phyloP scores from a whole-genome alignment of 2,329 filamentous ascomycete species.

The Aureobasidium lini region DNA sequence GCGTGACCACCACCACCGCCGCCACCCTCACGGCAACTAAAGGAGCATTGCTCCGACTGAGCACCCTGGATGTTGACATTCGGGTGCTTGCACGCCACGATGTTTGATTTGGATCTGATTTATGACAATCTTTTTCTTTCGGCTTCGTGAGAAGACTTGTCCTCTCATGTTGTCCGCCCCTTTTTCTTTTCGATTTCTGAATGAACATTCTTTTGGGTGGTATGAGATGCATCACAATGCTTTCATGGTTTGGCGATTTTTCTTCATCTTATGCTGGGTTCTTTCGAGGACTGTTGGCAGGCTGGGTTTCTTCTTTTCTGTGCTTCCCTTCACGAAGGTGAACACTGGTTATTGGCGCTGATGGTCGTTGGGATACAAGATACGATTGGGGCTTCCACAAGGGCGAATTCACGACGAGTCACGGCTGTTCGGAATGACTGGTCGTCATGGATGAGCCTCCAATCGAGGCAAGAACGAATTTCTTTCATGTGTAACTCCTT shows the following conservation, averaged over 20 bases:
- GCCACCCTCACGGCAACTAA: slow-evolving; percentile 21
- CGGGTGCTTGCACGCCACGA: slow-evolving; percentile 6
- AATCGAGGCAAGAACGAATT: slow-evolving; percentile 6
- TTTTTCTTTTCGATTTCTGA: slow-evolving; percentile 5
- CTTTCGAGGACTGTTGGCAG: not conserved
- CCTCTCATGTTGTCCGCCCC: not conserved
- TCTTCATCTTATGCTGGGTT: slow-evolving; percentile 2
- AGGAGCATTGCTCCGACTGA: not conserved
- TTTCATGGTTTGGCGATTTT: not conserved
- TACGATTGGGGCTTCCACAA: not conserved
- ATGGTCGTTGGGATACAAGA: slow-evolving; percentile 10
- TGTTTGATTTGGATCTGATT: slow-evolving; percentile 12
- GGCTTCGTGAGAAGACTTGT: not conserved
- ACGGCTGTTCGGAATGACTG: not conserved
- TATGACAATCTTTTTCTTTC: slow-evolving; percentile 13
- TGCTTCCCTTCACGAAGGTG: not conserved
- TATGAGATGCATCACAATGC: slow-evolving; percentile 1
- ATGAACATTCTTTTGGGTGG: slow-evolving; percentile 12
- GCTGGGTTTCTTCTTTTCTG: not conserved
- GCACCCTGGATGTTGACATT: slow-evolving; percentile 14
- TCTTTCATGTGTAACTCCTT: not conserved
- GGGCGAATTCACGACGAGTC: slow-evolving; percentile 1
- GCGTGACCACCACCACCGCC: slow-evolving; percentile 22
- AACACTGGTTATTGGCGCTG: not conserved
- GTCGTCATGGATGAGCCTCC: not conserved